Evolutionary conservation across 2,329 filamentous ascomycete genomes (phyloP).

Genomic region (Chalaropsis ovoidea): DNA sequence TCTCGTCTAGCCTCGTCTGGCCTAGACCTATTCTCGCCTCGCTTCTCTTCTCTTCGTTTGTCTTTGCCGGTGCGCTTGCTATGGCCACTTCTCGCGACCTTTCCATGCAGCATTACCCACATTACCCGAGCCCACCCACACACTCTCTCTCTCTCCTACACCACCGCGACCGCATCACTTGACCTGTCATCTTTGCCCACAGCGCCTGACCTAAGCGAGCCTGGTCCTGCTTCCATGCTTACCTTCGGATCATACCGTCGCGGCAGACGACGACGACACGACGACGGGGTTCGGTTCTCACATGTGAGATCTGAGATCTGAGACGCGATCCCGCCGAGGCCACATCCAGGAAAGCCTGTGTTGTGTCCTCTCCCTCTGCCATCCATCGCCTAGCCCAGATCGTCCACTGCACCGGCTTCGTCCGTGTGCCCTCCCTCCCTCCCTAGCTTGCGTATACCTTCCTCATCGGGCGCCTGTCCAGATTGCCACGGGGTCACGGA

Average conservation of each 20-base stretch:
- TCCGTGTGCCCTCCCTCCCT: neutral
- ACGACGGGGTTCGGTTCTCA: neutral
- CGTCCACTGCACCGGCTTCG: neutral
- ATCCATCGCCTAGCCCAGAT: too few relatives aligned
- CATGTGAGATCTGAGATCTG: neutral
- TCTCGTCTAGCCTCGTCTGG: too few relatives aligned
- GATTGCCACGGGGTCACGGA: neutral
- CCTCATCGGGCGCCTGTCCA: neutral
- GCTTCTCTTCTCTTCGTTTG: too few relatives aligned
- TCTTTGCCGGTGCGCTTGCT: too few relatives aligned
- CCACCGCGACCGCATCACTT: too few relatives aligned
- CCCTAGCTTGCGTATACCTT: constrained; percentile 2
- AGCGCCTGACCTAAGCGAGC: neutral
- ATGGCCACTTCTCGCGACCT: too few relatives aligned
- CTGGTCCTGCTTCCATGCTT: neutral
- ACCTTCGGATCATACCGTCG: neutral
- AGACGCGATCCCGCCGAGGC: neutral
- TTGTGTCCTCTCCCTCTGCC: too few relatives aligned
- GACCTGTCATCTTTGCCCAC: neutral
- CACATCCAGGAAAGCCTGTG: neutral
- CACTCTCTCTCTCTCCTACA: too few relatives aligned
- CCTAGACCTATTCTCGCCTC: too few relatives aligned
- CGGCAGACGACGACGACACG: neutral
- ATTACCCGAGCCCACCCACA: too few relatives aligned
- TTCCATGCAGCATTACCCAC: too few relatives aligned